Evolutionary conservation across 371 early-diverging fungal genomes (phyloP).

Genomic region (Syncephalastrum monosporum): DNA sequence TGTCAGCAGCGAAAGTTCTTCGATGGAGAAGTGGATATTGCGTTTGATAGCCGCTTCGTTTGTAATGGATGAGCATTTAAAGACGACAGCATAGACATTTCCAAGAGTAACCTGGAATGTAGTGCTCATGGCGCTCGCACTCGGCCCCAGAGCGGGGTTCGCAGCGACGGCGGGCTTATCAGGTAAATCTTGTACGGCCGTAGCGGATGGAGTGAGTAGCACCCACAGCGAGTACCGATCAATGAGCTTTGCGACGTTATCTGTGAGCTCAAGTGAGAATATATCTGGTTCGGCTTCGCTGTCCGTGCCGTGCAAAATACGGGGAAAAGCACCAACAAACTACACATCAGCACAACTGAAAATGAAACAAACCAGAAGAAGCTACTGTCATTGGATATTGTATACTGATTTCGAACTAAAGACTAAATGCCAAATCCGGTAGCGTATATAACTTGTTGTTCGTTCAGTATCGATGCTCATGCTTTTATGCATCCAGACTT

Average conservation of each 20-base stretch:
- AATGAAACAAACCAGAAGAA: too few relatives aligned
- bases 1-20: constrained; percentile 44
- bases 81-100: constrained; percentile 53
- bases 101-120: constrained; percentile 39
- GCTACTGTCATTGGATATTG: too few relatives aligned
- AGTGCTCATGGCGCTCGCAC: constrained; percentile 8
- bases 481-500: too few relatives aligned
- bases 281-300: constrained; percentile 14
- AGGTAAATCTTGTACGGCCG: constrained; percentile 5
- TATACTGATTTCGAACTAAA: too few relatives aligned
- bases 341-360: constrained; percentile 6
- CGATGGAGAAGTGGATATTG: constrained; percentile 8
- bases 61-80: too few relatives aligned
- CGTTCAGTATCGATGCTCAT: too few relatives aligned
- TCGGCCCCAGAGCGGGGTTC: constrained; percentile 32
- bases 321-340: constrained; percentile 68
- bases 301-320: constrained; percentile 67
- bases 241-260: constrained; percentile 51
- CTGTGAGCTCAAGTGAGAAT: constrained; percentile 38
- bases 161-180: constrained; percentile 1
- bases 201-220: constrained; percentile 6
- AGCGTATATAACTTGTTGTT: too few relatives aligned
- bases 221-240: constrained; percentile 50
- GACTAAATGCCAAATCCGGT: too few relatives aligned
- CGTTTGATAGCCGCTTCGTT: constrained; percentile 42